Evolutionary conservation across 2,329 filamentous ascomycete genomes (phyloP).

Genomic region (Hypoxylon sp.): DNA sequence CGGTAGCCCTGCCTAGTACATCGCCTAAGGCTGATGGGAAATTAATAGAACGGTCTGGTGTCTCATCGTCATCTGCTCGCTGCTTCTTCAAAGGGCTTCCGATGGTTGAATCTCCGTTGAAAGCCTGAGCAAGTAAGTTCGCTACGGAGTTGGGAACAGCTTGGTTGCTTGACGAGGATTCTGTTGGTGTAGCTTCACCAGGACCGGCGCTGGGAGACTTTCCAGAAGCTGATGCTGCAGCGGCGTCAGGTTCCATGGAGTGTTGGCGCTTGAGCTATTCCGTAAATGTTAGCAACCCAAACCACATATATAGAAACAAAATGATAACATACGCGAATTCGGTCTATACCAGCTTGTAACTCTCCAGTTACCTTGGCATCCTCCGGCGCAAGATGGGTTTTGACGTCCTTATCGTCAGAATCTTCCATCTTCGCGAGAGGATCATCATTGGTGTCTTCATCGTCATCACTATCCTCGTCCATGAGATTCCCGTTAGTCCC

Average conservation of each 20-base stretch:
- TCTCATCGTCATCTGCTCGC: conserved; percentile 68
- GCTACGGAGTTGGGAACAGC: conserved; percentile 54
- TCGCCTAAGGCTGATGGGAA: conserved; percentile 61
- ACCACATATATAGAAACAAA: conserved; percentile 18
- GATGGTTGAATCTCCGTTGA: conserved; percentile 66
- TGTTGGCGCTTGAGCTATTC: conserved; percentile 83
- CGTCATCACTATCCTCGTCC: conserved; percentile 80
- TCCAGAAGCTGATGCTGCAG: conserved; percentile 59
- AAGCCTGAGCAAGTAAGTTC: conserved; percentile 61
- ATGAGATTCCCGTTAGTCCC: conserved; percentile 71
- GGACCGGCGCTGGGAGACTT: conserved; percentile 64
- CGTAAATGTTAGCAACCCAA: conserved; percentile 46
- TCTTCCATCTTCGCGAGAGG: conserved; percentile 77
- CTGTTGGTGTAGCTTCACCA: conserved; percentile 60
- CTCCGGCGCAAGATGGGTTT: conserved; percentile 75
- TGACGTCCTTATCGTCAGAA: conserved; percentile 72
- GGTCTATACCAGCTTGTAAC: conserved; percentile 83
- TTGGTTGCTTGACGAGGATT: conserved; percentile 54
- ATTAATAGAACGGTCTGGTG: conserved; percentile 57
- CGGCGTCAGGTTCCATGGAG: conserved; percentile 77
- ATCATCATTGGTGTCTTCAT: conserved; percentile 81
- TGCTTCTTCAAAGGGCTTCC: conserved; percentile 85
- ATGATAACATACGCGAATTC: conserved; percentile 78
- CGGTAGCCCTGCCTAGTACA: conserved; percentile 56
- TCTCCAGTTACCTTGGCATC: conserved; percentile 81